phyloP scores from a whole-genome alignment of 495 filamentous ascomycete species.

The Xylaria scruposa region DNA sequence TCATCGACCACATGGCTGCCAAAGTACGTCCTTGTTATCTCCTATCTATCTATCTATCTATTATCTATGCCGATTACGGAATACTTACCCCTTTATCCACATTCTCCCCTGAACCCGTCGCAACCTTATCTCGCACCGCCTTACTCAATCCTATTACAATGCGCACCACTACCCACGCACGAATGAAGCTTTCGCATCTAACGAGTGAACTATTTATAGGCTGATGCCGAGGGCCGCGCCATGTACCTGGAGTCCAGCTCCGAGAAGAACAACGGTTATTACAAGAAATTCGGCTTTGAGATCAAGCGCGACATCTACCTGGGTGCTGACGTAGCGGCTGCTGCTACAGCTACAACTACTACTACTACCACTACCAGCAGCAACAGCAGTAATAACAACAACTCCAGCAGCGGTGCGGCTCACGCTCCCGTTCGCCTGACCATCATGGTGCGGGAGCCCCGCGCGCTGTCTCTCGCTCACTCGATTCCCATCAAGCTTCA shows the following conservation, averaged over 20 bases:
- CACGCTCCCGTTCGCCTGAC: constrained; percentile 64
- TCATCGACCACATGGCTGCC: constrained; percentile 69
- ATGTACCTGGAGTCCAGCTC: constrained; percentile 82
- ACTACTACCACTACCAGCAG: neutral
- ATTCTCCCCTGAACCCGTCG: neutral
- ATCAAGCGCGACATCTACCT: constrained; percentile 64
- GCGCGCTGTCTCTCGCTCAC: constrained; percentile 40
- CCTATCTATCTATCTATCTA: constrained; percentile 1
- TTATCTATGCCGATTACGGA: neutral
- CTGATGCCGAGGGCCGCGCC: constrained; percentile 66
- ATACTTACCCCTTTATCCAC: constrained; percentile 9
- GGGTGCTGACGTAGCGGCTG: constrained; percentile 37
- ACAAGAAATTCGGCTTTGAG: constrained; percentile 73
- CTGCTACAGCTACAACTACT: constrained; percentile 2
- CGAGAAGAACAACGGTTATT: constrained; percentile 68
- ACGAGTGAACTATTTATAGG: constrained; percentile 49
- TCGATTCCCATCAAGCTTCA: constrained; percentile 46
- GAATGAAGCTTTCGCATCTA: neutral
- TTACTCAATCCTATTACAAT: neutral
- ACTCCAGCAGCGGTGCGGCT: constrained; percentile 29
- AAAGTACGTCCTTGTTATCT: constrained; percentile 54
- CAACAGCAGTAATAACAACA: constrained; percentile 30
- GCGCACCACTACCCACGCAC: neutral
- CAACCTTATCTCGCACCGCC: neutral
- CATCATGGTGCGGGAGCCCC: constrained; percentile 78